A percentile compares a stretch with the other conserved stretches of the same genome.
Evolutionary conservation across 805 yeast species (phyloP).

Genomic region (Zygosaccharomyces bailii): DNA sequence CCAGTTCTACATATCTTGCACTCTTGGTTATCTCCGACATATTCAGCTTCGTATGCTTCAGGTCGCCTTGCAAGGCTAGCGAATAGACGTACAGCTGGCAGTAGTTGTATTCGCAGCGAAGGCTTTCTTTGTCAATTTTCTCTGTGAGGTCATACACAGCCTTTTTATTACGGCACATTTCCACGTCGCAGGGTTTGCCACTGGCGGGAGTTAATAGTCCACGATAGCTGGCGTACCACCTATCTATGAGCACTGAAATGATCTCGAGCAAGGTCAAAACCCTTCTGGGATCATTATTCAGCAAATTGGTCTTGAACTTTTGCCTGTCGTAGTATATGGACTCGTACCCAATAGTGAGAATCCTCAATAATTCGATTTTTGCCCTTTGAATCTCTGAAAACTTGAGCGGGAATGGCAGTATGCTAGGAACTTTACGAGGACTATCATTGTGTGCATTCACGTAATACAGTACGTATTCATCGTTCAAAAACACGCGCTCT

Average conservation of each 20-base stretch:
- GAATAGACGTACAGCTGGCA: conserved; percentile 82
- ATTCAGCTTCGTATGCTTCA: conserved; percentile 40
- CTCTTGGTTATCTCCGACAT: conserved; percentile 68
- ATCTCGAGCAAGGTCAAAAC: conserved; percentile 69
- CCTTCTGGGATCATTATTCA: conserved; percentile 50
- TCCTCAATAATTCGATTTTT: conserved; percentile 71
- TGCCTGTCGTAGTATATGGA: conserved; percentile 69
- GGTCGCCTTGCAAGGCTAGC: conserved; percentile 59
- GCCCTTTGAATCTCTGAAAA: conserved; percentile 70
- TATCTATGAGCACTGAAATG: conserved; percentile 69
- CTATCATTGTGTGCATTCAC: conserved; percentile 11
- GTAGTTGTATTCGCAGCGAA: conserved; percentile 80
- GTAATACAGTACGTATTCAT: conserved; percentile 33
- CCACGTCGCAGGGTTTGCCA: conserved; percentile 32
- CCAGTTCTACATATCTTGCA: conserved; percentile 75
- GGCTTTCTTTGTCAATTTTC: conserved; percentile 59
- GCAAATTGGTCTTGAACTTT: conserved; percentile 40
- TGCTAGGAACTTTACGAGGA: conserved; percentile 7
- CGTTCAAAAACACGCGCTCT: conserved; percentile 34
- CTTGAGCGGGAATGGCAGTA: conserved; percentile 37
- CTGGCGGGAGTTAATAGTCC: conserved; percentile 46
- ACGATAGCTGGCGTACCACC: conserved; percentile 69
- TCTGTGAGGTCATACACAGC: conserved; percentile 35
- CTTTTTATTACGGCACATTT: conserved; percentile 30
- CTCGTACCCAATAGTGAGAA: conserved; percentile 79